Base-by-base conservation (phyloP, 2,329 filamentous ascomycete genomes). In the Neophaeococcomyces mojaviensis region DNA sequence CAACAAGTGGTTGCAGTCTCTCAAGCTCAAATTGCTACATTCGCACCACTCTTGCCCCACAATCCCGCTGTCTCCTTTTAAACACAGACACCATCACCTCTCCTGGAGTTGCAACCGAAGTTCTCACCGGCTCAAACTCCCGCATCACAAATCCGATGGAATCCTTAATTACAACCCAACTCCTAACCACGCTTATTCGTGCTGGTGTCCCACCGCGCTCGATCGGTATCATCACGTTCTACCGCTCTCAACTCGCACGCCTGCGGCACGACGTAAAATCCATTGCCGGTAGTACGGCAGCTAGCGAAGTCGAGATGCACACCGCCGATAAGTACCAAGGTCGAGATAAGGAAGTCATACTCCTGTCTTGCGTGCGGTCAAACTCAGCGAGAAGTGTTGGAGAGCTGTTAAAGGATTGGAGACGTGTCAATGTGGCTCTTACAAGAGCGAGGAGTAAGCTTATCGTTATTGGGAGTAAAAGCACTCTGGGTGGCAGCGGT, bases 241-340 rank as follows among this genome's bases (percentile, higher is more conserved):
- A 98, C 66, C 86, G 92, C 48, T 89, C 86, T 4, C 92, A 98
- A 64, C 79, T 98, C 1, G 82, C 87, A 0, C 71, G 95, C 2
- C 74, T 98, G 1, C 86, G 86, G 53, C 79, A 89, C 50, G 74
- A 74, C 9, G 77, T 95, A 28, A 78, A 79, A 26, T 70, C 68
- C 34, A 40, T 47, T 10, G 50, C 47, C 2, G 51, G 56, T 15
- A 47, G 48, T 24, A 37, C 38, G 10, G 66, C 73, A 55, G 68
- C 72, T 0, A 67, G 72, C 0, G 77, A 78, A 2, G 81, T 98
- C 1, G 92, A 98, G 66, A 88, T 97, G 76, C 88, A 98, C 65
- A 97, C 92, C 0, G 89, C 92, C 2, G 92, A 98, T 66, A 88
- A 90, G 36, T 98, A 95, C 65, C 92, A 98, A 63, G 92, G 92